Base-by-base conservation (phyloP, 1,139 yeast species). In the Kazachstania sp. region DNA sequence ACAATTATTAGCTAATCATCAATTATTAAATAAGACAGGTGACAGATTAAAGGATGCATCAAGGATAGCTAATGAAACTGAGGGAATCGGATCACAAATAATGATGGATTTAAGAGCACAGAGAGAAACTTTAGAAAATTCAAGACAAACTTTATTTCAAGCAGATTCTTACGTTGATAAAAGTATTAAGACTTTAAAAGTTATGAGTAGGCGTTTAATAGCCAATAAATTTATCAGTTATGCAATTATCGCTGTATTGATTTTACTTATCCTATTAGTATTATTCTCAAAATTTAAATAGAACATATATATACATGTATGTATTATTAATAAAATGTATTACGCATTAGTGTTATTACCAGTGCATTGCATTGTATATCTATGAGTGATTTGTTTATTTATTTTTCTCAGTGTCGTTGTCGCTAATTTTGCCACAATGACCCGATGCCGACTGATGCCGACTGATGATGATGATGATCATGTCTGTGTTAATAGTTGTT, bases 111-210 rank as follows among this genome's bases (percentile, higher is more conserved):
- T 94, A 56, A 74, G 97, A 51, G 83, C 95, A 19, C 99, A 94
- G 69, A 74, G 98, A 50, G 98, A 94, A 60, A 97, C 95, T 61
- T 79, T 94, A 45, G 69, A 78, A 44, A 88, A 90, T 55, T 79
- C 96, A 15, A 77, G 97, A 63, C 81, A 81, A 57, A 86, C 95
- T 0, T 72, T 94, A 45, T 76, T 78, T 67, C 94, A 88, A 53
- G 97, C 98, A 0, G 97, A 94, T 62, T 80, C 85, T 1, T 88
- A 90, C 60, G 95, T 94, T 46, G 98, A 92, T 66, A 82, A 84
- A 63, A 83, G 95, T 47, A 78, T 94, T 50, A 78, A 85, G 51
- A 94, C 98, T 0, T 71, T 94, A 60, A 82, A 87, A 59, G 77
- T 87, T 20, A 94, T 94, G 98, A 84, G 96, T 30, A 76, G 97